phyloP scores from a whole-genome alignment of 2,329 filamentous ascomycete genomes.

The Colletotrichum lupini region DNA sequence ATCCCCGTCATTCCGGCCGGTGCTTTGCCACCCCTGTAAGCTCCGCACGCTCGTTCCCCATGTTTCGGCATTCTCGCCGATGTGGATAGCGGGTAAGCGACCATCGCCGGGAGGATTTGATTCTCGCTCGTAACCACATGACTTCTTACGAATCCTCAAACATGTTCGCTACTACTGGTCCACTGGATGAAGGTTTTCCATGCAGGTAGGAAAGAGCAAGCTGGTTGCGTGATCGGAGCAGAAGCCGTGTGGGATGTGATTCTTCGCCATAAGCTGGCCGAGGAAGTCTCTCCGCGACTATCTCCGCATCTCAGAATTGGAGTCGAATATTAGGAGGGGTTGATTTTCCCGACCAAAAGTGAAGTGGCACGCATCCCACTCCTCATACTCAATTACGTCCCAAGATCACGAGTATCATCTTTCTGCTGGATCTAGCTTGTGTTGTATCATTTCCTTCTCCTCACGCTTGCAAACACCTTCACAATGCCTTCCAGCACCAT shows the following conservation, averaged over 20 bases:
- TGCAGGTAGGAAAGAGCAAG: background rate
- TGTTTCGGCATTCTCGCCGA: slow-evolving; percentile 24
- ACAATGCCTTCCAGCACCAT: slow-evolving; percentile 45
- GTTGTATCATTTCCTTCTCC: background rate
- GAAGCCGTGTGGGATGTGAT: background rate
- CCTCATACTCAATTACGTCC: background rate
- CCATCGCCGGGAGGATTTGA: background rate
- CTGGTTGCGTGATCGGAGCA: background rate
- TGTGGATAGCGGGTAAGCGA: slow-evolving; percentile 9
- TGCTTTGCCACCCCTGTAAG: background rate
- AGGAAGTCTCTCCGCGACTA: background rate
- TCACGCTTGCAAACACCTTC: background rate
- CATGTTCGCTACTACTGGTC: background rate
- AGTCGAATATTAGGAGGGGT: slow-evolving; percentile 6
- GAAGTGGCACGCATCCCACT: background rate
- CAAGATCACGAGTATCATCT: background rate
- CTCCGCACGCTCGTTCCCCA: slow-evolving; percentile 3
- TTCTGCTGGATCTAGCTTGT: background rate
- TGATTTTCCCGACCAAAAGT: background rate
- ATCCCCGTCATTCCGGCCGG: slow-evolving; percentile 6
- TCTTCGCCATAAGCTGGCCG: background rate
- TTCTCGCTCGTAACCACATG: background rate
- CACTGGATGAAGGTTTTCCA: background rate
- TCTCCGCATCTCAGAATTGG: slow-evolving; percentile 19
- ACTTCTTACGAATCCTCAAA: background rate